Base-by-base conservation (phyloP, 371 early-diverging fungal genomes). In the Syncephalastrum monosporum region DNA sequence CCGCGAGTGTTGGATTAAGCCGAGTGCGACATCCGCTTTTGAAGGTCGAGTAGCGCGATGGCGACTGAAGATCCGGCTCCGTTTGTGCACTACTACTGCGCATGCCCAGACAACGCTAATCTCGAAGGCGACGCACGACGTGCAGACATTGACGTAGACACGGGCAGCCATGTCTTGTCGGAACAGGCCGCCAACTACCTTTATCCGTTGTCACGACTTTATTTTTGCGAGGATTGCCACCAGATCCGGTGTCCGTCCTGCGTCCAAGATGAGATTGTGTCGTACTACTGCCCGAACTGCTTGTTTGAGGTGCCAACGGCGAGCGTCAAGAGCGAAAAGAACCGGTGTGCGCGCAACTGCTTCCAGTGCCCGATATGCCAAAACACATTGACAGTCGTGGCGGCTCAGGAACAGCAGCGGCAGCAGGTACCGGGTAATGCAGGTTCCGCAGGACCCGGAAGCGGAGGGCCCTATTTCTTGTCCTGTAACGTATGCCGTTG, bases 241-340 rank as follows among this genome's bases (percentile, higher is more conserved):
- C 82, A 85, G 46, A 75, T 94, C 38, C 78, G 89, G 25, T 96
- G 97, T 71, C 79, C 86, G 29, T 81, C 79, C 14, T 97, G 97
- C 65, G 82, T 91, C 2, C 80, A 87, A 60, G 91, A 91, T 56
- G 94, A 95, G 63, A 87, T 93, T 6, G 87, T 89, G 5, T 91
- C 89, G 47, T 95, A 92, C 72, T 96, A 90, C 65, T 97, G 97
- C 67, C 95, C 97, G 7, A 94, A 91, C 66, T 97, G 96, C 61
- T 82, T 95, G 53, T 97, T 97, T 68, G 96, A 97, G 69, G 78
- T 94, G 13, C 95, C 96, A 4, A 90, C 92, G n/a, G 93, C 97
- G 1, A 90, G 91, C 62, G 95, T 94, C 23, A 93, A 94, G 62
- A 85, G 91, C 27, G 97, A 97, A 71, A 89, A 90, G 68, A 93